Evolutionary conservation across 164 flowering plant species (phyloP), one percentile per base, ranked within the genome.

Genomic region (Chimonanthus praecox): DNA sequence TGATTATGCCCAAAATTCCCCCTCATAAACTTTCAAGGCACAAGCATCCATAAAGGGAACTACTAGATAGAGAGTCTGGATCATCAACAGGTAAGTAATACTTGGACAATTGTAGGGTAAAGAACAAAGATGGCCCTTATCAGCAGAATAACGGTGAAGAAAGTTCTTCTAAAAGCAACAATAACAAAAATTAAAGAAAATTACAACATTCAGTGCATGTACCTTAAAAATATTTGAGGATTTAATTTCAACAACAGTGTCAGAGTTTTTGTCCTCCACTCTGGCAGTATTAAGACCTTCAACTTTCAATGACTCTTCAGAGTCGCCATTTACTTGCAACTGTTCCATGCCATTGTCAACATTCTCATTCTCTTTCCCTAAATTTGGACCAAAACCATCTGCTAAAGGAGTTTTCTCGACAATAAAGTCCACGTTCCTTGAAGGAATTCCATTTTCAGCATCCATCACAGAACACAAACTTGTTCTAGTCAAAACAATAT

Each of bases 171-270:
- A 6, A n/a, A 54, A 10, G 60, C 11, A 54, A 54, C 9, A 54
- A 54, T 0, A 54, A 13, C 47, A 33, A 2, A 15, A 15, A 10
- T 18, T n/a, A 63, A 18, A 4, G 46, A 33, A 33, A 43, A 45
- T 44, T 6, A 13, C 13, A 44, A 44, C 44, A 66, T 4, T 44
- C 13, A 10, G 13, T 58, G 46, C 72, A 7, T 44, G 58, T 81
- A 90, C 94, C 92, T 88, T 88, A 0, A 75, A 45, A 69, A 77
- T 64, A 68, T 79, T 87, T 54, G 85, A 78, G 70, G 64, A 68
- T 79, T 80, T 81, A 73, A 70, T 78, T 58, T 64, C 80, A 4
- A 78, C 16, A 70, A 72, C 81, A 73, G 68, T 54, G 21, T 2
- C 47, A 7, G 78, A 64, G 45, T 10, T 13, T 10, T 13, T 54